phyloP scores from a whole-genome alignment of 768 basidiomycete species.

The Leccinum obscurum region DNA sequence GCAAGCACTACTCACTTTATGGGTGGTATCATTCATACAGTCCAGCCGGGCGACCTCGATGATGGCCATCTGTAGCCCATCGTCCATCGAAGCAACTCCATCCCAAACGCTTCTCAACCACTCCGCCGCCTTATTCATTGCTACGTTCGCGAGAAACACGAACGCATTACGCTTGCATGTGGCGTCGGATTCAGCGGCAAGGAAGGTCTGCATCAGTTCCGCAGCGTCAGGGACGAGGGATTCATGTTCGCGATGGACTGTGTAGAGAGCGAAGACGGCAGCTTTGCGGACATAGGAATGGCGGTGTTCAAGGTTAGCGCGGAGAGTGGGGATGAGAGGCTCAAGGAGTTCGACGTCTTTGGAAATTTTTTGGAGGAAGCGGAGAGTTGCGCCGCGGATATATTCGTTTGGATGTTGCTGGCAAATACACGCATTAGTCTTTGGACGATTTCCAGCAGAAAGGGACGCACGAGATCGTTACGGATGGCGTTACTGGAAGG shows the following conservation, averaged over 20 bases:
- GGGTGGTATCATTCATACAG: conserved; percentile 79
- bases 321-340: conserved; percentile 91
- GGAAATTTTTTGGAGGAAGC: conserved; percentile 93
- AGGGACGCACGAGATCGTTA: conserved; percentile 81
- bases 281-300: conserved; percentile 99
- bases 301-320: conserved; percentile 93
- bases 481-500: conserved; percentile 85
- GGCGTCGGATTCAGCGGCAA: conserved; percentile 92
- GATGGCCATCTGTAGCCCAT: conserved; percentile 91
- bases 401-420: conserved; percentile 99
- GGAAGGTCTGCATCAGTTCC: conserved; percentile 94
- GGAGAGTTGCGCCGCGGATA: conserved; percentile 95
- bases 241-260: conserved; percentile 93
- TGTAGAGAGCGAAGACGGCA: conserved; percentile 93
- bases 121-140: conserved; percentile 89
- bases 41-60: conserved; percentile 93
- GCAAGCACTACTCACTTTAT: conserved; percentile 57
- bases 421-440: background rate
- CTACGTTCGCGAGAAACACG: conserved; percentile 84
- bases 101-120: conserved; percentile 88
- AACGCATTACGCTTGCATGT: conserved; percentile 98
- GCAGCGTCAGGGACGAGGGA: conserved; percentile 95
- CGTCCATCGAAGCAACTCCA: conserved; percentile 78
- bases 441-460: background rate
- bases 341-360: conserved; percentile 93